These are phyloP conservation scores for Neurospora sp. DNA, from an alignment of 495 filamentous ascomycete genomes.

Conservation along the genomic window DNA sequence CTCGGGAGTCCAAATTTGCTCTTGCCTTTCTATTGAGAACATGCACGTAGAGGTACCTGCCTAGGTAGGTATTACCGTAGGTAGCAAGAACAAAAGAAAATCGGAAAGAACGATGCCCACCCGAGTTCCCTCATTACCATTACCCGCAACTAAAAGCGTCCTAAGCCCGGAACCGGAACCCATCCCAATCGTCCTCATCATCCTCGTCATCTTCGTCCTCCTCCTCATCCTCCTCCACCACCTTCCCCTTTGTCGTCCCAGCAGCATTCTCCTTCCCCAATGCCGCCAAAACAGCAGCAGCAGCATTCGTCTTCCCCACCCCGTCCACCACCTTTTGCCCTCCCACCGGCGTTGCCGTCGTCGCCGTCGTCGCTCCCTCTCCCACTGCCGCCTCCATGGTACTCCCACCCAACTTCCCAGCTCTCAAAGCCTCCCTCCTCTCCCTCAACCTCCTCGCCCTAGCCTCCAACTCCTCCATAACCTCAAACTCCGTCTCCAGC, in stretches of 20 bases:
- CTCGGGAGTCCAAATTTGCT: background rate
- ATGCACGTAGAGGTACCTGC: background rate
- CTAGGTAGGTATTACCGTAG: background rate
- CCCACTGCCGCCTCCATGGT: too few species aligned
- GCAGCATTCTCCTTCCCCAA: conserved; percentile 30
- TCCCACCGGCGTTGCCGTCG: conserved; percentile 1
- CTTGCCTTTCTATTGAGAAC: background rate
- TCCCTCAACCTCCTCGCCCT: conserved; percentile 69
- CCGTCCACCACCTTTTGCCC: conserved; percentile 16
- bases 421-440: conserved; percentile 43
- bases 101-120: background rate
- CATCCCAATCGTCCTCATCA: conserved; percentile 55
- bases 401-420: conserved; percentile 24
- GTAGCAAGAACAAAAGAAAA: background rate
- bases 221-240: conserved; percentile 24
- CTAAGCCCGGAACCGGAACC: conserved; percentile 51
- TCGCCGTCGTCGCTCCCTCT: too few species aligned
- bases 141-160: background rate
- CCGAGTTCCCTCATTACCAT: background rate
- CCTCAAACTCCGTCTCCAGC: conserved; percentile 82
- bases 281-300: background rate
- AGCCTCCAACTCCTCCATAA: conserved; percentile 85
- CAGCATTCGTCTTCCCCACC: conserved; percentile 1
- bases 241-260: conserved; percentile 9
- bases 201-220: conserved; percentile 52